phyloP scores from a whole-genome alignment of 441 rosid genomes.

The Gossypium davidsonii region DNA sequence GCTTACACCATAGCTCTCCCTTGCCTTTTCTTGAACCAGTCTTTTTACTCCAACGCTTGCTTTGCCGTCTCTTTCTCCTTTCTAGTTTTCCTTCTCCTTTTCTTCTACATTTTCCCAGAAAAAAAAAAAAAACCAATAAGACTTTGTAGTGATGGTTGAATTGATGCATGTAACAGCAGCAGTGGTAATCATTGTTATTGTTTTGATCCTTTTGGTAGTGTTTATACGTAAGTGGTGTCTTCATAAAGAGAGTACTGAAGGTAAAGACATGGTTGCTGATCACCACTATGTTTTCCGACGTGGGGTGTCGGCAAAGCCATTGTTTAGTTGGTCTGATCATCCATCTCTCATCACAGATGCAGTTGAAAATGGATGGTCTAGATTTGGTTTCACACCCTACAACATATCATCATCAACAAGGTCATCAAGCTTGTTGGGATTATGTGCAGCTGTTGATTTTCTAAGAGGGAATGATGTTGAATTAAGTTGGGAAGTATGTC shows the following conservation, averaged over 20 bases:
- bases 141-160: conserved; percentile 25
- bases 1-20: conserved; percentile 16
- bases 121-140: not conserved
- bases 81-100: not conserved
- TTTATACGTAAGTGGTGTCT: conserved; percentile 43
- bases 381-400: conserved; percentile 62
- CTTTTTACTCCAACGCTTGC: conserved; percentile 34
- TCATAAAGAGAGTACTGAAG: not conserved
- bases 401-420: conserved; percentile 36
- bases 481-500: conserved; percentile 72
- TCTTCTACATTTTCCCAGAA: not conserved
- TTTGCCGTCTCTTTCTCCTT: conserved; percentile 14
- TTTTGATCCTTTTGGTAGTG: conserved; percentile 24
- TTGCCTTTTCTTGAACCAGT: conserved; percentile 47
- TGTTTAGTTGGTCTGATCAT: conserved; percentile 55
- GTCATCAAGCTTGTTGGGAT: conserved; percentile 47
- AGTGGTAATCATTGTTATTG: conserved; percentile 22
- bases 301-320: conserved; percentile 30
- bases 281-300: conserved; percentile 38
- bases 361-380: conserved; percentile 78
- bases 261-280: conserved; percentile 9
- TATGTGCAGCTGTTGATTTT: conserved; percentile 45
- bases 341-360: conserved; percentile 70
- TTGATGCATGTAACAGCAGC: conserved; percentile 30
- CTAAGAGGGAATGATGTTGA: conserved; percentile 44